Evolutionary conservation across 163 green algal genomes (phyloP).

Genomic region (Volvox carteri): DNA sequence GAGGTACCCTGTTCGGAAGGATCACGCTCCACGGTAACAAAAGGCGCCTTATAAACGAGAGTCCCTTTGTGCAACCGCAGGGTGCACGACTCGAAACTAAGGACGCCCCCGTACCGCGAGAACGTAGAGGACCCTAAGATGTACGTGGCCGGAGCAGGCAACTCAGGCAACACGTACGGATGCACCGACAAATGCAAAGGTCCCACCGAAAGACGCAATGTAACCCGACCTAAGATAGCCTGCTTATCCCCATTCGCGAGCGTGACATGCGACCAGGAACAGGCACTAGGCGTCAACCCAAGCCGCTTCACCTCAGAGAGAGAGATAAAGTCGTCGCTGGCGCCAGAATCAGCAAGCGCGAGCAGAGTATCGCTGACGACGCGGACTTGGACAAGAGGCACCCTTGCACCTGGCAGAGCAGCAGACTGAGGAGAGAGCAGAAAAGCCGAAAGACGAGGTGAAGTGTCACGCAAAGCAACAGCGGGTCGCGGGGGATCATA

Average conservation of each 20-base stretch:
- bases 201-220: background rate
- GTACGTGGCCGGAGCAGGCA: background rate
- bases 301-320: background rate
- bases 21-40: background rate
- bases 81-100: background rate
- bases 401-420: background rate
- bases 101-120: background rate
- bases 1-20: background rate
- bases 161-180: background rate
- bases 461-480: too few species aligned
- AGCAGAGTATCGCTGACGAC: background rate
- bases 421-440: background rate
- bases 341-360: background rate
- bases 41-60: background rate
- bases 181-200: background rate
- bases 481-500: background rate
- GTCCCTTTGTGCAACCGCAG: background rate
- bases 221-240: background rate
- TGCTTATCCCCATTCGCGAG: background rate
- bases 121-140: background rate
- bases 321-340: background rate
- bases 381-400: background rate
- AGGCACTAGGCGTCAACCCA: background rate
- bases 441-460: too few species aligned
- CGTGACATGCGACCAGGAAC: background rate